Conservation (phyloP, 2,329 filamentous ascomycete genomes). For the Ceratocystiopsis brevicomis region DNA sequence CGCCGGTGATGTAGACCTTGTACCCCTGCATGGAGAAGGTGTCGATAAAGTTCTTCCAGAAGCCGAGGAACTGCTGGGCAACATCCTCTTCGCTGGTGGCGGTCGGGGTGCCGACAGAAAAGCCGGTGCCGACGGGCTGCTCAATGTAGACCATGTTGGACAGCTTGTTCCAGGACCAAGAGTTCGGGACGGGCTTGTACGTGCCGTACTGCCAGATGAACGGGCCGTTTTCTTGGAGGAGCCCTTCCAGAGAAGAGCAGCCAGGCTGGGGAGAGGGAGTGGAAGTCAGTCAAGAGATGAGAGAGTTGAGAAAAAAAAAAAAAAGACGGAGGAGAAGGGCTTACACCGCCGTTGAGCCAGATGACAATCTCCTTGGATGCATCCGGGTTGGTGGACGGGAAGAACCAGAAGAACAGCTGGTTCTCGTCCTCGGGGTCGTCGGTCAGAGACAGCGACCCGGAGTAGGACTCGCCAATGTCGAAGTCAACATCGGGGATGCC, state of each 20-base stretch:
- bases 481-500: slow-evolving; percentile 50
- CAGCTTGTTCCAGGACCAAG: slow-evolving; percentile 56
- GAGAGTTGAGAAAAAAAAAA: too few species aligned
- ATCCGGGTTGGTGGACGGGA: slow-evolving; percentile 32
- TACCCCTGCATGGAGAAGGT: slow-evolving; percentile 48
- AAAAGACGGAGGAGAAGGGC: slow-evolving; percentile 5
- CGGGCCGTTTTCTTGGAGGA: slow-evolving; percentile 62
- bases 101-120: slow-evolving; percentile 43
- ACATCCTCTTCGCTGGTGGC: slow-evolving; percentile 49
- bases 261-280: slow-evolving; percentile 22
- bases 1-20: slow-evolving; percentile 56
- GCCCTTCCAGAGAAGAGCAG: slow-evolving; percentile 43
- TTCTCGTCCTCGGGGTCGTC: slow-evolving; percentile 22
- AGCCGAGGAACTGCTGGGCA: slow-evolving; percentile 54
- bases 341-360: slow-evolving; percentile 37
- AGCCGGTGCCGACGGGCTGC: slow-evolving; percentile 49
- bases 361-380: slow-evolving; percentile 40
- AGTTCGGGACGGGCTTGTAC: slow-evolving; percentile 41
- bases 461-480: slow-evolving; percentile 47
- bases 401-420: slow-evolving; percentile 49
- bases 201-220: slow-evolving; percentile 56
- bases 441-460: slow-evolving; percentile 41
- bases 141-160: slow-evolving; percentile 65
- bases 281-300: neutral
- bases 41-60: slow-evolving; percentile 61